Percentiles rank a stretch among this genome's conserved stretches.
Evolutionary conservation across 208 protist genomes (phyloP).

Genomic region (Acanthamoeba royreba): DNA sequence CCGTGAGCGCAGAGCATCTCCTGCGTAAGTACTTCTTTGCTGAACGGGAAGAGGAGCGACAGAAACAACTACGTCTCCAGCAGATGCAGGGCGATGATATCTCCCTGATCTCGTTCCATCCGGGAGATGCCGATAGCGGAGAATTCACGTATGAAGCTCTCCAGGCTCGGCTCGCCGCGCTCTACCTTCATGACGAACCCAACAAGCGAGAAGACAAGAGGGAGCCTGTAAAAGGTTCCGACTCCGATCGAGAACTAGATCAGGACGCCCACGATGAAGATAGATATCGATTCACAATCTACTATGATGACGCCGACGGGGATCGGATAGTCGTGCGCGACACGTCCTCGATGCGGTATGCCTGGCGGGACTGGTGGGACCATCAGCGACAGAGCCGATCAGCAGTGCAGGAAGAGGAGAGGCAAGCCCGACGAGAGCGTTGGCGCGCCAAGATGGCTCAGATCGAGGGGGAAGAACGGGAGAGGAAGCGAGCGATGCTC

Average conservation of each 20-base stretch:
- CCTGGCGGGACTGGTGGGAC: neutral
- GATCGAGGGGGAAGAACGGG: neutral
- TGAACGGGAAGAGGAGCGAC: neutral
- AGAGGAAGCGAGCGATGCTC: neutral
- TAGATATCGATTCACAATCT: neutral
- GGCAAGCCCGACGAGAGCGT: neutral
- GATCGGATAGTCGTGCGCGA: neutral
- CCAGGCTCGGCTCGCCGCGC: neutral
- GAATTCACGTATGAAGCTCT: neutral
- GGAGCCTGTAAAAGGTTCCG: no score
- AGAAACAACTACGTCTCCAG: neutral
- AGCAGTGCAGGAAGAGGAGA: neutral
- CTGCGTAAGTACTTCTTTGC: neutral
- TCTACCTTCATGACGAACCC: neutral
- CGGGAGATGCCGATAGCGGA: neutral
- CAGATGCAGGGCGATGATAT: neutral
- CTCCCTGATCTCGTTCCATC: neutral
- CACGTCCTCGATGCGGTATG: neutral
- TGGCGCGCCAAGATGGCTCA: neutral
- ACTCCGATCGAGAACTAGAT: neutral
- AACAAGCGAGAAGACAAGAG: neutral
- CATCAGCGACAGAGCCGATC: neutral
- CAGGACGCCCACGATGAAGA: neutral
- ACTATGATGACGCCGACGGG: neutral
- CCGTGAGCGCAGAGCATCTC: neutral